Conservation (phyloP, 2,329 filamentous ascomycete species). For the Phialophora macrospora region DNA sequence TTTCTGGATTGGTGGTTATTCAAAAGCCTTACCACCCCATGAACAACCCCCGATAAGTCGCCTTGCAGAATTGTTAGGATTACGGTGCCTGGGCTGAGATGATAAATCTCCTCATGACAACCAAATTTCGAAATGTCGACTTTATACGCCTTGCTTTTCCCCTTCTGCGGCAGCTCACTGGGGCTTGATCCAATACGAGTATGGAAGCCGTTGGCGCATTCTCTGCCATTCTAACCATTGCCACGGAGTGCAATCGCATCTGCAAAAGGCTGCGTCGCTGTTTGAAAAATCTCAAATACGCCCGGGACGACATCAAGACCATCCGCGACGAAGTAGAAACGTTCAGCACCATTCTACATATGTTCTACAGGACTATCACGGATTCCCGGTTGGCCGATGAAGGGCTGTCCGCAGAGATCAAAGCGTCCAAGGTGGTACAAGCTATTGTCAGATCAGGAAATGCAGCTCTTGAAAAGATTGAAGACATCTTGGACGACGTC, state of each 20-base stretch:
- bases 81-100: not conserved
- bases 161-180: not conserved
- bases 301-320: not conserved
- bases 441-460: conserved; percentile 13
- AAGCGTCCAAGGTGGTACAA: conserved; percentile 8
- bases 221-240: conserved; percentile 1
- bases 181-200: not conserved
- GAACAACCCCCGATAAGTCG: not conserved
- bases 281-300: not conserved
- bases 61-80: not conserved
- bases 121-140: conserved; percentile 5
- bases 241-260: not conserved
- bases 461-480: not conserved
- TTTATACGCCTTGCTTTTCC: not conserved
- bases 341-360: not conserved
- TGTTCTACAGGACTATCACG: conserved; percentile 12
- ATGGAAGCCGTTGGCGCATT: not conserved
- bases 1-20: conserved; percentile 6
- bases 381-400: conserved; percentile 10
- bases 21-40: not conserved
- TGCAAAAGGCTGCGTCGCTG: conserved; percentile 7
- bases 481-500: not conserved
- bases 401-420: conserved; percentile 10
- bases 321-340: conserved; percentile 4
- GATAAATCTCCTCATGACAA: not conserved